Evolutionary conservation across 176 grass and related monocot genomes (phyloP), one percentile per base, ranked within the genome.

Genomic region (Triticum monococcum): DNA sequence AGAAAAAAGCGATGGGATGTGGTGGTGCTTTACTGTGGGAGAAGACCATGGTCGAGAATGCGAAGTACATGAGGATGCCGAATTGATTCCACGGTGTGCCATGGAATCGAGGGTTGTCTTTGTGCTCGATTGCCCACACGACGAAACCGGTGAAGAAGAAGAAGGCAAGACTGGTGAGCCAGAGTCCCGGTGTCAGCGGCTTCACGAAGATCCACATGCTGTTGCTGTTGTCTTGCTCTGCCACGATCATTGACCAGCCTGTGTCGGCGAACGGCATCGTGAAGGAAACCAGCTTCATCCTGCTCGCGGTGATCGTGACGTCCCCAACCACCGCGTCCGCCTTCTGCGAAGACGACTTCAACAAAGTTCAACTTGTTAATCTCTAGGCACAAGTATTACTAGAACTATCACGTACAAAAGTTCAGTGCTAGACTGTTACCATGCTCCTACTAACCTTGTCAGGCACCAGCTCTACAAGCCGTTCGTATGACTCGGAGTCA

Each of bases 21-120:
- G 52, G 17, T 20, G 9, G 22, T 4, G 68, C 10, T 32, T 41
- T 91, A 98, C 96, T 95, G 69, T 98, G 96, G 0, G 96, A 64
- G 87, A 95, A 98, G 62, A 95, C 96, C 36, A 98, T 93, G 37
- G 88, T 98, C 43, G 96, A 98, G 81, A 98, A 98, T 45, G 96
- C 68, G 16, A 86, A 95, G 91, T 94, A 98, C 75, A 95, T 88
- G 81, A 89, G 87, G 66, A 85, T 75, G 61, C 96, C 96, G 63
- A 95, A 81, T 66, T 98, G 95, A 61, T 93, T 83, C 67, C 26
- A 77, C 0, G 87, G 77, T 25, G 91, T 89, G n/a, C 93, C 91
- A 5, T 80, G 60, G 87, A 98, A 98, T 62, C 87, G 88, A 16
- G 12, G 5, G 81, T 98, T 98, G 59, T 86, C 64, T 0, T 81